Base-by-base conservation (phyloP, 495 filamentous ascomycete species). In the Tuber aestivum region DNA sequence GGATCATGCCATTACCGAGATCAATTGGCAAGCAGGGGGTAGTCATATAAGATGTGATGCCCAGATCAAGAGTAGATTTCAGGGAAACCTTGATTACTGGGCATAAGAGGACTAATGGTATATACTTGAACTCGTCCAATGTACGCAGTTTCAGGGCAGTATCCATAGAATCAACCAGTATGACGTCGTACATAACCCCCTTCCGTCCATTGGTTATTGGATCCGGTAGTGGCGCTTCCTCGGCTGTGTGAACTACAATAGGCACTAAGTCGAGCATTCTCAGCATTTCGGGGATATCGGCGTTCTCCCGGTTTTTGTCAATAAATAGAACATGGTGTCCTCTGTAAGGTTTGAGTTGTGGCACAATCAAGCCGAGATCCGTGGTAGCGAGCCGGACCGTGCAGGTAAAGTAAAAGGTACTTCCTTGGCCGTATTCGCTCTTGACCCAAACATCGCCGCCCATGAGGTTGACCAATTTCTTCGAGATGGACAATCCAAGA, bases 21-120 rank as follows among this genome's bases (percentile, higher is more conserved):
- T 99, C 95, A 71, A 98, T 97, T 5, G 94, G 89, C 77, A 94
- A 88, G 84, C 95, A 99, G 45, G 95, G 95, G 21, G 94, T 97
- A 21, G 95, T 99, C 95, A 99, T 98, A 84, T 98, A 97, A 69
- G 93, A 97, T 37, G 94, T 95, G 80, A 99, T 97, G 77, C 95
- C 95, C 68, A 97, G 89, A 84, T 99, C 96, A 70, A 99, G 87
- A 68, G 95, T 95, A 32, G 94, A 94, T 85, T 97, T 97, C 81
- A 99, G 87, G 83, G 91, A 96, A 71, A 99, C 93, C 76, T 93
- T 92, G 23, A 99, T 94, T 69, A 93, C 87, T 16, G 96, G 96
- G 72, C 94, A 95, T 48, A 99, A 86, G 61, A 99, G 88, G 65
- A 99, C 94, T 73, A 99, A 94, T 0, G 95, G 95, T 71, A 98